These are phyloP conservation scores for Lachnellula subtilissima DNA, from an alignment of 2,329 filamentous ascomycete genomes.

Conservation along the genomic window DNA sequence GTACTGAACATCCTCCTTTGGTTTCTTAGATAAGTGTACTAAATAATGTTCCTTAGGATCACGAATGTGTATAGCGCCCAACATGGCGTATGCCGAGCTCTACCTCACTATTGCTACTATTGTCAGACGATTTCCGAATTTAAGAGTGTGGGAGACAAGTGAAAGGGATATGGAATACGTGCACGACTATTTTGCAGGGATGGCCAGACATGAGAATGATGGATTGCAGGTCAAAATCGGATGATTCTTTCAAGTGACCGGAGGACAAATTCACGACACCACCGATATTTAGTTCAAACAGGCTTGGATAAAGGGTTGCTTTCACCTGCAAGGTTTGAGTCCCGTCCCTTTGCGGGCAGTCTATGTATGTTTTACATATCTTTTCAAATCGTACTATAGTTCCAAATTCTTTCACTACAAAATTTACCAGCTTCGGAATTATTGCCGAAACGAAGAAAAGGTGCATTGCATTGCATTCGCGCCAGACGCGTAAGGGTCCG, in stretches of 20 bases:
- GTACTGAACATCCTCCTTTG: neutral
- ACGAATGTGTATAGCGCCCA: slow-evolving; percentile 1
- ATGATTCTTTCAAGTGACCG: neutral
- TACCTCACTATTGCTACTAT: slow-evolving; percentile 9
- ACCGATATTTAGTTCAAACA: no score
- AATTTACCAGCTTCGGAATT: no score
- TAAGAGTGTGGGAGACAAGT: slow-evolving; percentile 1
- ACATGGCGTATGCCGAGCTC: slow-evolving; percentile 14
- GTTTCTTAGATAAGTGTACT: neutral
- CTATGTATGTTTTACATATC: no score
- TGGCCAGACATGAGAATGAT: slow-evolving; percentile 2
- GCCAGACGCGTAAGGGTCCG: no score
- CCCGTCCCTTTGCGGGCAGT: no score
- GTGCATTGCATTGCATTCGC: no score
- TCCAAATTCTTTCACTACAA: no score
- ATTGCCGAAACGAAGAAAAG: no score
- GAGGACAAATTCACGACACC: no score
- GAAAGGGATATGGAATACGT: slow-evolving; percentile 6
- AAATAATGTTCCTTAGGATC: neutral
- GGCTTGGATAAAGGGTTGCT: no score
- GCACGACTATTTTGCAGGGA: slow-evolving; percentile 5
- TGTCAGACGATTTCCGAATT: slow-evolving; percentile 2
- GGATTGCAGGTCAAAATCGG: slow-evolving; percentile 4
- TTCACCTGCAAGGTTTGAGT: no score
- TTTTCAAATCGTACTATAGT: no score